Evolutionary conservation across 2,329 filamentous ascomycete species (phyloP).

Genomic region (Ceratocystis variospora): DNA sequence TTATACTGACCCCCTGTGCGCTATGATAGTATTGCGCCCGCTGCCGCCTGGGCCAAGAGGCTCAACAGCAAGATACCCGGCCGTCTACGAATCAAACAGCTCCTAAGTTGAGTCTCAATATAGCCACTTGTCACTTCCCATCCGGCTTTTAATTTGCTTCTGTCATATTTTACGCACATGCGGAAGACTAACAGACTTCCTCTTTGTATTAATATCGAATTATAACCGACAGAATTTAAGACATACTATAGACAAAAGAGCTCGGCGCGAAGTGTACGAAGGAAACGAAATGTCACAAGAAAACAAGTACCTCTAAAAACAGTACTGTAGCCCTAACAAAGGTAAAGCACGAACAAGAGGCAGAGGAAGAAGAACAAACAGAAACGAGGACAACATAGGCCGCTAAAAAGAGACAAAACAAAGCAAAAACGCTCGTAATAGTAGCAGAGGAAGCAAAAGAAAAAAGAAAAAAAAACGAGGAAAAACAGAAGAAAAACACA

Average conservation of each 20-base stretch:
- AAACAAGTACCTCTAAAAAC: slow-evolving; percentile 7
- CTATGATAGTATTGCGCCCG: neutral
- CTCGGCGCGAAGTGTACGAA: neutral
- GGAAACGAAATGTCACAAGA: slow-evolving; percentile 1
- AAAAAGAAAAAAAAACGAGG: neutral
- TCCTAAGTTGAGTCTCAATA: neutral
- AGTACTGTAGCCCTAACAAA: slow-evolving; percentile 4
- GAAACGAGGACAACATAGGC: neutral
- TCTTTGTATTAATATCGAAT: neutral
- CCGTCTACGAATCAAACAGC: too few relatives aligned
- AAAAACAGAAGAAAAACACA: too few relatives aligned
- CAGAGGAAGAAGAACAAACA: too few relatives aligned
- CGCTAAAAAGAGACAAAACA: slow-evolving; percentile 1
- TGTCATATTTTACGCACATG: neutral
- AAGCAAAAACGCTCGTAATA: neutral
- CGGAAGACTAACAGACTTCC: neutral
- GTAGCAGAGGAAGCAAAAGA: neutral
- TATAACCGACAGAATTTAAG: neutral
- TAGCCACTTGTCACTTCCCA: neutral
- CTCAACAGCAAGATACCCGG: too few relatives aligned
- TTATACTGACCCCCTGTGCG: neutral
- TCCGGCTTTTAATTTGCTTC: neutral
- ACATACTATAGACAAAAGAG: slow-evolving; percentile 2
- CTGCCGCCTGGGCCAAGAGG: neutral
- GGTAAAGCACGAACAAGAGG: slow-evolving; percentile 7